Conservation (phyloP, 192 early-diverging fungal genomes). For the Coemansia sp. region DNA sequence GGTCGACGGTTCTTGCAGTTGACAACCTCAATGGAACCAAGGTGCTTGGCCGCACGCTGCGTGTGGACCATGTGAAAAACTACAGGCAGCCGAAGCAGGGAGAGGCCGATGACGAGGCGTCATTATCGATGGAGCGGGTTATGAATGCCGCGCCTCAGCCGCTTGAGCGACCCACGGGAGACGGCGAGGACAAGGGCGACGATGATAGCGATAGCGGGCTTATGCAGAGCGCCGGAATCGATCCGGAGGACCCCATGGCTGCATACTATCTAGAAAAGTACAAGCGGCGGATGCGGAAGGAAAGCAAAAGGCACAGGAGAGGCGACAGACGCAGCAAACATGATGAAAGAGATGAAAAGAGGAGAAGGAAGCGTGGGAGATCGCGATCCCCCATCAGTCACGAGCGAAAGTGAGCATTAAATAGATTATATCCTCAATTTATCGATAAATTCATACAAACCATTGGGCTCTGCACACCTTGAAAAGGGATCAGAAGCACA, state of each 20-base stretch:
- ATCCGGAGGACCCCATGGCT: conserved; percentile 75
- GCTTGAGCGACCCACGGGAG: conserved; percentile 12
- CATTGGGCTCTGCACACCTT: no score
- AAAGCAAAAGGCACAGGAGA: conserved; percentile 21
- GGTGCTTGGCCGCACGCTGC: conserved; percentile 58
- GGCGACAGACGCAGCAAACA: conserved; percentile 35
- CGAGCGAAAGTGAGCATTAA: neutral
- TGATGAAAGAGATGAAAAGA: conserved; percentile 13
- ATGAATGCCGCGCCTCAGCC: conserved; percentile 60
- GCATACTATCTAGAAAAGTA: conserved; percentile 66
- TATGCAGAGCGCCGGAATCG: conserved; percentile 59
- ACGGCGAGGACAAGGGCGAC: conserved; percentile 1
- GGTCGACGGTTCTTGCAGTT: conserved; percentile 86
- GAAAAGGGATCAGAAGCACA: no score
- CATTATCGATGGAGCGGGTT: conserved; percentile 18
- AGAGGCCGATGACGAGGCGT: conserved; percentile 43
- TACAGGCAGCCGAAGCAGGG: conserved; percentile 65
- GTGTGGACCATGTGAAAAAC: conserved; percentile 74
- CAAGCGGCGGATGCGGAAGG: conserved; percentile 55
- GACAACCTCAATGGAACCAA: conserved; percentile 90
- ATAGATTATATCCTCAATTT: no score
- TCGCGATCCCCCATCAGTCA: neutral
- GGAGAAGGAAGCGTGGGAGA: conserved; percentile 9
- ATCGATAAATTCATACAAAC: neutral
- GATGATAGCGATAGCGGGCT: conserved; percentile 35